Conservation (phyloP, 169 alveolate species). For the Cryptosporidium sp. region DNA sequence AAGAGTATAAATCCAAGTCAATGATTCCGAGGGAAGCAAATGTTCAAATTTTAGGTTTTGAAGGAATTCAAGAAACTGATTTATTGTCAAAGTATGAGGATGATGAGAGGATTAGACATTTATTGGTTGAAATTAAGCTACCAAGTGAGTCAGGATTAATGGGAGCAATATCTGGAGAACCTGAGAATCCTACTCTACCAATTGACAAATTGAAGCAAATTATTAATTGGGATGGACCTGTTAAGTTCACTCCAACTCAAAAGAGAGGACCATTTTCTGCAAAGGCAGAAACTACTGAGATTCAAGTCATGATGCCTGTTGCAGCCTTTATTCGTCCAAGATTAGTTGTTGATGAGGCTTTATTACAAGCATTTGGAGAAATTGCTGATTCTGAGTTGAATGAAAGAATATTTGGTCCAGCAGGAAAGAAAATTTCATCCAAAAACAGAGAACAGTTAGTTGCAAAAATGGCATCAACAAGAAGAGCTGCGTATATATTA, state of each 20-base stretch:
- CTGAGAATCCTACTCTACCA: slow-evolving; percentile 49
- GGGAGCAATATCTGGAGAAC: slow-evolving; percentile 62
- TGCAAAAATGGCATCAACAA: slow-evolving; percentile 51
- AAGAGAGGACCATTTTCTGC: slow-evolving; percentile 47
- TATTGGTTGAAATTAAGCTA: slow-evolving; percentile 61
- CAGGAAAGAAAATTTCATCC: slow-evolving; percentile 61
- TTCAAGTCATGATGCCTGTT: slow-evolving; percentile 72
- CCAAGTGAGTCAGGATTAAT: slow-evolving; percentile 57
- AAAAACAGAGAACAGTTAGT: slow-evolving; percentile 40
- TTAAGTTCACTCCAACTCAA: slow-evolving; percentile 67
- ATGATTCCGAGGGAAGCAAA: slow-evolving; percentile 72
- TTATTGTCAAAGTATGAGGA: slow-evolving; percentile 63
- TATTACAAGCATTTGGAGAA: slow-evolving; percentile 72
- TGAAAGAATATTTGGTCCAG: slow-evolving; percentile 46
- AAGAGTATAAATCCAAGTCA: slow-evolving; percentile 58
- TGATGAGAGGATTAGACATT: slow-evolving; percentile 73
- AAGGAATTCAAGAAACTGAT: slow-evolving; percentile 55
- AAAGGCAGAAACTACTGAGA: slow-evolving; percentile 71
- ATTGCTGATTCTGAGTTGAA: slow-evolving; percentile 66
- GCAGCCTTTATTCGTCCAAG: slow-evolving; percentile 74
- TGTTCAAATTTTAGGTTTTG: slow-evolving; percentile 56
- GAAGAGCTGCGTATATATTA: slow-evolving; percentile 71
- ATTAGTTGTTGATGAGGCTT: slow-evolving; percentile 47
- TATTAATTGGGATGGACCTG: slow-evolving; percentile 74
- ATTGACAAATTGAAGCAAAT: slow-evolving; percentile 64